Evolutionary conservation across 1,284 basidiomycete species (phyloP), one percentile per base, ranked within the genome.

Genomic region (Ceratobasidium sp.): DNA sequence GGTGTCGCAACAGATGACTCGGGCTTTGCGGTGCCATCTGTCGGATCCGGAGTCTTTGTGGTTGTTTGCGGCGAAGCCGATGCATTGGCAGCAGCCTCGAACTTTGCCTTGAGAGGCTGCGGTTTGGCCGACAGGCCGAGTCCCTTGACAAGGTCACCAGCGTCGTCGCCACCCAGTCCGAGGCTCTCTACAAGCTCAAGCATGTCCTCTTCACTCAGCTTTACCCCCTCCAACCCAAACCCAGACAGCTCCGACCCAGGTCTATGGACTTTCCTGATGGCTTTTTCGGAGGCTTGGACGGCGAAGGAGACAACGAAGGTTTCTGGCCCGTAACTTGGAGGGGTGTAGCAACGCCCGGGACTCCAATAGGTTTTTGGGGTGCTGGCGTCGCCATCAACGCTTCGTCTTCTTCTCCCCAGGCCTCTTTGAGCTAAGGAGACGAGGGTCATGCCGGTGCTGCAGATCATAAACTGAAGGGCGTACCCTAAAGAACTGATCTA

Each of bases 171-270:
- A 46, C 85, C 88, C 45, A 93, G 81, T 3, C 92, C 91, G 21
- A 93, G 82, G 76, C 92, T 90, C 58, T 86, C 85, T 4, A 93
- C 86, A 36, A 93, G 81, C 73, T 87, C 85, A 61, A 80, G 80
- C 75, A 93, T 81, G 73, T 93, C 92, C 30, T 90, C 88, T 72
- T 89, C 85, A 3, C 90, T 90, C n/a, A 90, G 88, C 74, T 87
- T 86, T 16, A 93, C 85, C 4, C 91, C 92, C 86, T 73, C 75
- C 65, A 93, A 78, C n/a, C 90, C 89, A 76, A 84, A 88, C 16
- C 89, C 91, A 39, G 83, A 82, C 55, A 93, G 82, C 74, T 88
- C 86, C 3, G 85, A 85, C 90, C 85, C 14, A 89, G 82, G 77
- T 93, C 90, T 55, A 90, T 87, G 84, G 36, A 82, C 82, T 60